Conservation (phyloP, 106 monocot species). For the Dioscorea zingiberensis region DNA sequence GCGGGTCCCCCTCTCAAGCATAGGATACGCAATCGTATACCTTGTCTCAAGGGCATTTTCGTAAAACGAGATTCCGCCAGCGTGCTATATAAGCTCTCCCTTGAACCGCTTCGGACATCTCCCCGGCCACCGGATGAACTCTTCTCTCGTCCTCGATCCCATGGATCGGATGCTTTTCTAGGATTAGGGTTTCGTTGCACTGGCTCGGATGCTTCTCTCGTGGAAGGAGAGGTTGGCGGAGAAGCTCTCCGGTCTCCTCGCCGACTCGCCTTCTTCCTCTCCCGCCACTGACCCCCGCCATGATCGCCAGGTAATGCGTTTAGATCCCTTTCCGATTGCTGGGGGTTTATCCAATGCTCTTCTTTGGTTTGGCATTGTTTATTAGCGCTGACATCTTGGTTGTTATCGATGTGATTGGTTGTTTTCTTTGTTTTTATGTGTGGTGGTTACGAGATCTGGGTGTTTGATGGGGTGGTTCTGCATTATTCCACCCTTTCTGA, state of each 20-base stretch:
- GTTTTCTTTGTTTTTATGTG: not conserved
- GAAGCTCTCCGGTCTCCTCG: slow-evolving; percentile 53
- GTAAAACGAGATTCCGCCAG: too few relatives aligned
- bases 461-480: too few relatives aligned
- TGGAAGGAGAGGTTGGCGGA: slow-evolving; percentile 66
- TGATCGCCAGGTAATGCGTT: not conserved
- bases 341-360: not conserved
- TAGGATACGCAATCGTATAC: too few relatives aligned
- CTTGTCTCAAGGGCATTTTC: too few relatives aligned
- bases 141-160: too few relatives aligned
- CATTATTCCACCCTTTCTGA: too few relatives aligned
- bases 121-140: too few relatives aligned
- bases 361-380: not conserved
- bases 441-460: too few relatives aligned
- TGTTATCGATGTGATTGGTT: not conserved
- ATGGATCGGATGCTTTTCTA: not conserved
- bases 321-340: not conserved
- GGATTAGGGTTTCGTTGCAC: not conserved
- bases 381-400: not conserved
- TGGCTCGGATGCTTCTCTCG: slow-evolving; percentile 19
- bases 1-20: too few relatives aligned
- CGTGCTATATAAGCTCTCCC: too few relatives aligned
- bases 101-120: too few relatives aligned
- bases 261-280: slow-evolving; percentile 35
- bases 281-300: not conserved